Evolutionary conservation across 73 alveolate species (phyloP).

Genomic region (Tetrahymena borealis): DNA sequence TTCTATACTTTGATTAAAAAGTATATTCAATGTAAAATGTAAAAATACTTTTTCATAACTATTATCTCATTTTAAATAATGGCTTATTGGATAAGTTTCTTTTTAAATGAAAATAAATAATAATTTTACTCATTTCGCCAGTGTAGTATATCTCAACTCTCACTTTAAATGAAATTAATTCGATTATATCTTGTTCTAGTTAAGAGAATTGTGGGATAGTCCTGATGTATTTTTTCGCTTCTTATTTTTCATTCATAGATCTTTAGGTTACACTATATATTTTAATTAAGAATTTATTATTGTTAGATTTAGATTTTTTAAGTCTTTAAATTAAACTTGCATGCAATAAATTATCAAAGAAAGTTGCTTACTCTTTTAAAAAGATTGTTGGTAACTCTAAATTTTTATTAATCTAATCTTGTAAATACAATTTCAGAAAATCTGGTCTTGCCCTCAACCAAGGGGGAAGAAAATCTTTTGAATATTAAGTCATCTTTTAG

Average conservation of each 20-base stretch:
- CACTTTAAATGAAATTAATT: neutral
- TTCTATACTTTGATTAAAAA: too few relatives aligned
- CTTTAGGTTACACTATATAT: neutral
- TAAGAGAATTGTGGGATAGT: neutral
- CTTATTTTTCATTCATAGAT: neutral
- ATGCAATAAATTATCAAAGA: too few relatives aligned
- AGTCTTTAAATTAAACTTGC: neutral
- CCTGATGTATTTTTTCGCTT: neutral
- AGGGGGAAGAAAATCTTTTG: neutral
- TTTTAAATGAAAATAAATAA: too few relatives aligned
- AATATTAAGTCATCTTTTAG: neutral
- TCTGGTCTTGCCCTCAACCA: neutral
- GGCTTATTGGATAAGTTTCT: too few relatives aligned
- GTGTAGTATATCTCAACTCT: neutral
- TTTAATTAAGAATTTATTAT: neutral
- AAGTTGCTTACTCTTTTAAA: neutral
- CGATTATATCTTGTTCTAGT: neutral
- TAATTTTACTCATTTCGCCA: neutral
- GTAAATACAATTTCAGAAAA: neutral
- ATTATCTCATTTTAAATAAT: too few relatives aligned
- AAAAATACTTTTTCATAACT: too few relatives aligned
- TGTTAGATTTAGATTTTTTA: too few relatives aligned
- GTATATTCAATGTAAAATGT: too few relatives aligned
- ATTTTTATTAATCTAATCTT: neutral
- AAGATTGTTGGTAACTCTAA: neutral